Base-by-base conservation (phyloP, 2,329 filamentous ascomycete genomes). In the Westerdykella sp. region DNA sequence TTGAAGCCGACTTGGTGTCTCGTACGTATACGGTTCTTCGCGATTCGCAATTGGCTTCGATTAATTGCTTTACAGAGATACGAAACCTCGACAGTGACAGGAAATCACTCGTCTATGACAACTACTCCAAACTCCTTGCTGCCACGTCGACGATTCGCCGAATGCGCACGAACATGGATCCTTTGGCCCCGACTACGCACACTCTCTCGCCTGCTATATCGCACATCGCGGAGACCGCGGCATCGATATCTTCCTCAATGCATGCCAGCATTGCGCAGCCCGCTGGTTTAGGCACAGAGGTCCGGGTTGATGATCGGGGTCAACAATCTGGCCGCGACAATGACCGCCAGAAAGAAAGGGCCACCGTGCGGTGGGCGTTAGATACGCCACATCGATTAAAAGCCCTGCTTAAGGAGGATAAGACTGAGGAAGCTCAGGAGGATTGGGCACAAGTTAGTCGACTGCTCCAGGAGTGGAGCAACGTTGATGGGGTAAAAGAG, bases 31-130 rank as follows among this genome's bases (percentile, higher is more conserved):
- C 35, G 14, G 22, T 41, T 41, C 25, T 28, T 7, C 15, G 32
- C 32, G 16, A 43, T 10, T 9, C 14, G 14, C 34, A 6, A 7
- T 32, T 32, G 22, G 14, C 18, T 14, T 6, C 21, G 6, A 35
- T 28, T 12, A 9, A 34, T 18, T 34, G 15, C 14, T 10, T 12
- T 4, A 18, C 23, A 53, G 91, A 97, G 69, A 91, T 95, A 38
- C 74, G 89, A 31, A 90, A 87, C 2, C 75, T 98, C 14, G 93
- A 97, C 60, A 91, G 91, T 18, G 93, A 98, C 75, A 85, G 93
- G 67, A 98, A 98, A 70, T 90, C 91, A 1, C 71, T 98, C 48
- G 93, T 98, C 4, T 98, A 98, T 66, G 91, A 98, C 66, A 98
- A 98, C 64, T 98, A 97, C 68, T 93, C 85, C 55, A 97, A 97